These are phyloP conservation scores for Perkinsus chesapeaki DNA, from an alignment of 169 alveolate species.

Conservation along the genomic window DNA sequence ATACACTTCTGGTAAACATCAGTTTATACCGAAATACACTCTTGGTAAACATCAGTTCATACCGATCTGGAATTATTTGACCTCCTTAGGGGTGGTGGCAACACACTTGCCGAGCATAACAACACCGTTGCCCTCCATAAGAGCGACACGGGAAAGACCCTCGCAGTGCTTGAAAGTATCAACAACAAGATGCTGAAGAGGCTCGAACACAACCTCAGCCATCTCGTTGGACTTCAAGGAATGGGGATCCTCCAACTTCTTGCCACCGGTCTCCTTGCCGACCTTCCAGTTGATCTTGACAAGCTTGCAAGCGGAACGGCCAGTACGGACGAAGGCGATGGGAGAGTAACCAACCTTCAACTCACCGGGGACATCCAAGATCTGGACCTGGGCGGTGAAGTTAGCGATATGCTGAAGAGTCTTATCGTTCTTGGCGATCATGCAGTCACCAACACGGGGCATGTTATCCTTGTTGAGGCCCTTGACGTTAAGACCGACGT, in stretches of 20 bases:
- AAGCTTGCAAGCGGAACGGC: conserved; percentile 93
- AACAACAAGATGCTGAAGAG: conserved; percentile 87
- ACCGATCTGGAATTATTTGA: not conserved
- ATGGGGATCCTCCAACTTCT: conserved; percentile 85
- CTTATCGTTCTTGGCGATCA: not conserved
- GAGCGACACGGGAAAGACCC: conserved; percentile 32
- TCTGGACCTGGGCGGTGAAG: conserved; percentile 88
- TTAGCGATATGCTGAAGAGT: conserved; percentile 19
- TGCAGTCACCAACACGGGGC: not conserved
- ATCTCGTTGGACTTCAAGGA: conserved; percentile 88
- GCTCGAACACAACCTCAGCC: conserved; percentile 84
- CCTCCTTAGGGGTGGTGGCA: not conserved
- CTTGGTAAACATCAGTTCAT: not conserved
- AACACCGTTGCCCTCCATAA: conserved; percentile 18
- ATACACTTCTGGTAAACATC: not conserved
- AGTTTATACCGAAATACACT: not conserved
- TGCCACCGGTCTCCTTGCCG: conserved; percentile 88
- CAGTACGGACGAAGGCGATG: conserved; percentile 91
- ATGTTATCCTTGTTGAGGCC: conserved; percentile 1
- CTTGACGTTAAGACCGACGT: conserved; percentile 90
- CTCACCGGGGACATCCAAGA: conserved; percentile 91
- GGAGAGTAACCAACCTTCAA: conserved; percentile 92
- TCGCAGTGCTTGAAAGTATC: conserved; percentile 88
- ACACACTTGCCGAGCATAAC: conserved; percentile 10
- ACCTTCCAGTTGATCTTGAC: conserved; percentile 72